These are phyloP conservation scores for Fagopyrum tataricum DNA, from an alignment of 148 eudicot species.

Conservation along the genomic window DNA sequence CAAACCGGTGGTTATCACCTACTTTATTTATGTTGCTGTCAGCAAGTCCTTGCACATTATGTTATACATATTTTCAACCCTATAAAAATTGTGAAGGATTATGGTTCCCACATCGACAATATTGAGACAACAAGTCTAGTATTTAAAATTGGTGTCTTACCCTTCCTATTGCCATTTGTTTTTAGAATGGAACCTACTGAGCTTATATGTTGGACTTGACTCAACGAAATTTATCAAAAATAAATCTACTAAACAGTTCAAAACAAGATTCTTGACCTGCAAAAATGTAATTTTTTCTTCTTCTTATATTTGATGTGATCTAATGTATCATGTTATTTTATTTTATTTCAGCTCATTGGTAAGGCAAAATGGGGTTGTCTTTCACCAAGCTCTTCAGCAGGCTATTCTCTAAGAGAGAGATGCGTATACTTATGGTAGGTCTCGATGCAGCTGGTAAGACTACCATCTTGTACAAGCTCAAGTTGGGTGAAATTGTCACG, in stretches of 20 bases:
- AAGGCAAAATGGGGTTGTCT: slow-evolving; percentile 53
- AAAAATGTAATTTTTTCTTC: too few relatives aligned
- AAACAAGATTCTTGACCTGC: too few relatives aligned
- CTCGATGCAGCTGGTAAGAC: slow-evolving; percentile 85
- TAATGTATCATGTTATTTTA: neutral
- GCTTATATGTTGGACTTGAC: too few relatives aligned
- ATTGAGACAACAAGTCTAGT: too few relatives aligned
- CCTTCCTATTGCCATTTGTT: too few relatives aligned
- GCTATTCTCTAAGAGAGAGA: slow-evolving; percentile 63
- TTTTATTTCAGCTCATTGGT: slow-evolving; percentile 19
- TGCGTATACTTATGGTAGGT: slow-evolving; percentile 75
- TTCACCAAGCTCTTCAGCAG: slow-evolving; percentile 65
- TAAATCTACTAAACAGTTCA: too few relatives aligned
- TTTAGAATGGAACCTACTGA: too few relatives aligned
- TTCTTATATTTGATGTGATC: neutral
- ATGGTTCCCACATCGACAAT: too few relatives aligned
- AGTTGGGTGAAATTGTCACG: slow-evolving; percentile 71
- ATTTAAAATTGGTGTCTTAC: too few relatives aligned
- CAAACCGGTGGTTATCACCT: neutral
- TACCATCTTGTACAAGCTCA: slow-evolving; percentile 68
- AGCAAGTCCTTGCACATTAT: neutral
- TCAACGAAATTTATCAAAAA: too few relatives aligned
- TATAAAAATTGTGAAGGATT: too few relatives aligned
- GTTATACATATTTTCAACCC: neutral
- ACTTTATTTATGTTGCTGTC: neutral